phyloP scores from a whole-genome alignment of 2,329 filamentous ascomycete species.

The Pyrenophora teres region DNA sequence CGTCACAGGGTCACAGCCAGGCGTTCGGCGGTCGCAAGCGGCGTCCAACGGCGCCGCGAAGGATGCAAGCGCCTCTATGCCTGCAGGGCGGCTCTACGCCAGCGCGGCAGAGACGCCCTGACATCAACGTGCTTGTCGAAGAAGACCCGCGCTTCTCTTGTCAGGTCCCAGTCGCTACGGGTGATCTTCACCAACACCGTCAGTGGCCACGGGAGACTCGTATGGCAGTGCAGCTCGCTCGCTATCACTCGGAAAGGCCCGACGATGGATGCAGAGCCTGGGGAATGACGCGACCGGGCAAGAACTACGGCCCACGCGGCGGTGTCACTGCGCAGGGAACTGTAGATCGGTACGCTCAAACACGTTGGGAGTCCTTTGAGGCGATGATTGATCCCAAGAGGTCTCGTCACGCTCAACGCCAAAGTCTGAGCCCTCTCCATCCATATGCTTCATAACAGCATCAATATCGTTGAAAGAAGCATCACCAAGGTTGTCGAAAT shows the following conservation, averaged over 20 bases:
- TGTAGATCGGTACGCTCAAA: conserved; percentile 40
- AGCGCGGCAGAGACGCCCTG: too few relatives aligned
- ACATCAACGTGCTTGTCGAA: conserved; percentile 91
- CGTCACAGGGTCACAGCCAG: too few relatives aligned
- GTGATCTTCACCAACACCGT: conserved; percentile 69
- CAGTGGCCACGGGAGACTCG: conserved; percentile 64
- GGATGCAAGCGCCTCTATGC: too few relatives aligned
- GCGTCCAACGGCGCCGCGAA: too few relatives aligned
- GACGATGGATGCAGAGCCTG: too few relatives aligned
- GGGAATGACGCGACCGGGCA: conserved; percentile 27
- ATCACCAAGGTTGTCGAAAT: conserved; percentile 43
- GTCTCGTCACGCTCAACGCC: conserved; percentile 69
- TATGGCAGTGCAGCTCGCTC: conserved; percentile 62
- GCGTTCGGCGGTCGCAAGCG: conserved; percentile 64
- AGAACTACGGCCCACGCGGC: conserved; percentile 55
- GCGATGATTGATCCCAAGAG: conserved; percentile 46
- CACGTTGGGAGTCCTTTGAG: conserved; percentile 39
- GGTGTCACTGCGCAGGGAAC: conserved; percentile 65
- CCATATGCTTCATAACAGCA: conserved; percentile 86
- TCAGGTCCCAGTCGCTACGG: conserved; percentile 70
- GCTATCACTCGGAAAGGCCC: too few relatives aligned
- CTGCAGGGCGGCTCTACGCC: too few relatives aligned
- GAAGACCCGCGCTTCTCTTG: too few relatives aligned
- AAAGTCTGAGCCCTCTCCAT: conserved; percentile 72
- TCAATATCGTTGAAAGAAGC: conserved; percentile 82